Conservation (phyloP, 306 rosid species). For the Begonia masoniana region DNA sequence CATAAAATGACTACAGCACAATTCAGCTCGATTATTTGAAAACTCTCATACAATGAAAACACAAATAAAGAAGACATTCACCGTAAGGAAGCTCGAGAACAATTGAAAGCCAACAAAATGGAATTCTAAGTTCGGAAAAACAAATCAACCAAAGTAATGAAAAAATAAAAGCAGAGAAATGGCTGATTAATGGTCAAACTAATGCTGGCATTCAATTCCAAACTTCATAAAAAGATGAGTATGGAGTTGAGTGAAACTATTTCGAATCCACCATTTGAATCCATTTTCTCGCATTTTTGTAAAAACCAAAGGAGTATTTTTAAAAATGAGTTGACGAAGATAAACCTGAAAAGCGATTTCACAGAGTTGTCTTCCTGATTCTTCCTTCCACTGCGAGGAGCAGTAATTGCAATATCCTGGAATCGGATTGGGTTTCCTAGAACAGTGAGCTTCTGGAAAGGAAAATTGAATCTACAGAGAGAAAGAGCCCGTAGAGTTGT, state of each 20-base stretch:
- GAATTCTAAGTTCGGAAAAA: too few relatives aligned
- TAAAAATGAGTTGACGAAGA: not conserved
- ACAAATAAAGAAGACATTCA: too few relatives aligned
- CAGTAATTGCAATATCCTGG: slow-evolving; percentile 9
- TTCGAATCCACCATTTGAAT: not conserved
- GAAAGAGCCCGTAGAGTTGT: too few relatives aligned
- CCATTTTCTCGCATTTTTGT: not conserved
- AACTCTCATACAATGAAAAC: too few relatives aligned
- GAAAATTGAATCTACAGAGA: slow-evolving; percentile 12
- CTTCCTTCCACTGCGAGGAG: not conserved
- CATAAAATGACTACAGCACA: too few relatives aligned
- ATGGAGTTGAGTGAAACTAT: not conserved
- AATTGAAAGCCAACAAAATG: too few relatives aligned
- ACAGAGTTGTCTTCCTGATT: not conserved
- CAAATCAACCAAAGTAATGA: too few relatives aligned
- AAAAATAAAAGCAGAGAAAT: not conserved
- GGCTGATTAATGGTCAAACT: not conserved
- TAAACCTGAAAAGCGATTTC: slow-evolving; percentile 14
- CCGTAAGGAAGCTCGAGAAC: too few relatives aligned
- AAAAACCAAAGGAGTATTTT: not conserved
- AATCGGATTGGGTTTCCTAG: slow-evolving; percentile 25
- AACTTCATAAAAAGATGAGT: not conserved
- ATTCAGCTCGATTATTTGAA: too few relatives aligned
- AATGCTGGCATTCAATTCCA: too few relatives aligned
- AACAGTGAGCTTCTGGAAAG: slow-evolving; percentile 12